These are phyloP conservation scores for Phialophora chinensis DNA, from an alignment of 2,329 filamentous ascomycete species.

Conservation along the genomic window DNA sequence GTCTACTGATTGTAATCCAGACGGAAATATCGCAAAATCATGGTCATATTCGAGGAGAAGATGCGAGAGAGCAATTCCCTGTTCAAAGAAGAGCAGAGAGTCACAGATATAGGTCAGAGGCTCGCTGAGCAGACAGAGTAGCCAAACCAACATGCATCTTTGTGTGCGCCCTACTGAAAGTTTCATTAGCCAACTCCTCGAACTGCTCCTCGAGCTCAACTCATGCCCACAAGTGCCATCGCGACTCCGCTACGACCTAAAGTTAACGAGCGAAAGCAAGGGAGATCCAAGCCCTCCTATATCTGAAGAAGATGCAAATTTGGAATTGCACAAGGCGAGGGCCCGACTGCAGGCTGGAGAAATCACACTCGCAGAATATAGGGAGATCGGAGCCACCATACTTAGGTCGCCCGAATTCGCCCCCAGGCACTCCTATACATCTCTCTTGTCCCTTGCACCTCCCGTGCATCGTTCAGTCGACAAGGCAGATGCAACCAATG, in stretches of 20 bases:
- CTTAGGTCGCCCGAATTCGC: conserved; percentile 49
- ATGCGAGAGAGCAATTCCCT: conserved; percentile 69
- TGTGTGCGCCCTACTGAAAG: conserved; percentile 27
- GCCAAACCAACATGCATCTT: conserved; percentile 43
- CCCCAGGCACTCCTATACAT: conserved; percentile 43
- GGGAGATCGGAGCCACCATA: conserved; percentile 48
- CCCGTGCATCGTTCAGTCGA: conserved; percentile 8
- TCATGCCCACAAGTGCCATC: conserved; percentile 77
- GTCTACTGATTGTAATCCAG: conserved; percentile 37
- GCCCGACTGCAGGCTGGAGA: conserved; percentile 46
- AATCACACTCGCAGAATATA: conserved; percentile 46
- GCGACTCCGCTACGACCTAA: conserved; percentile 75
- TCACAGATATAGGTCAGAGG: conserved; percentile 78
- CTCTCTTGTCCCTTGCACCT: conserved; percentile 22
- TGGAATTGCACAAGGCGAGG: conserved; percentile 49
- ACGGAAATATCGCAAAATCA: conserved; percentile 91
- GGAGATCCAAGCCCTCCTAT: conserved; percentile 37
- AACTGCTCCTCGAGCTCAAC: conserved; percentile 89
- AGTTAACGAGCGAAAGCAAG: conserved; percentile 51
- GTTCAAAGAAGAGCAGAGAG: conserved; percentile 81
- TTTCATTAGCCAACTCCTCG: conserved; percentile 74
- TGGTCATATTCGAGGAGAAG: conserved; percentile 80
- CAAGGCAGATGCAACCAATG: conserved; percentile 23
- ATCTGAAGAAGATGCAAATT: conserved; percentile 33
- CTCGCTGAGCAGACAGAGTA: conserved; percentile 94